Evolutionary conservation across 495 filamentous ascomycete genomes (phyloP).

Genomic region (Lepidopterella palustris): DNA sequence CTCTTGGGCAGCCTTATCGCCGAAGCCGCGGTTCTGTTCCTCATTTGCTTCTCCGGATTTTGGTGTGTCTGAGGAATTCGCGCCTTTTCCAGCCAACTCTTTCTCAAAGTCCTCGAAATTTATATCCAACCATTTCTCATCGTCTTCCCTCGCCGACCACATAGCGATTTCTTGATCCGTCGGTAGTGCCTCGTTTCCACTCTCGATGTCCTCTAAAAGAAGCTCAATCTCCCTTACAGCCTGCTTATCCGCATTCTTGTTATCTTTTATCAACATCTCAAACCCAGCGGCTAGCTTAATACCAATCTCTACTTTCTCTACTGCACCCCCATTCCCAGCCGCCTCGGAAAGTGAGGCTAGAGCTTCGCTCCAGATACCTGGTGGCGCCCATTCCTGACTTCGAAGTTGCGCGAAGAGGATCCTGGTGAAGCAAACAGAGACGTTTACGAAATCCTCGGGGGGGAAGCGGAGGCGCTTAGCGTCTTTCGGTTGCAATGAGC

Average conservation of each 20-base stretch:
- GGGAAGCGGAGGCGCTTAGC: conserved; percentile 51
- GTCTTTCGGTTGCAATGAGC: conserved; percentile 53
- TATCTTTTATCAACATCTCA: conserved; percentile 72
- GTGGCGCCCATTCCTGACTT: conserved; percentile 74
- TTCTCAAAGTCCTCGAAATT: conserved; percentile 81
- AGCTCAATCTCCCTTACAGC: conserved; percentile 65
- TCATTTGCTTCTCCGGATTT: conserved; percentile 27
- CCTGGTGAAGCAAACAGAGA: conserved; percentile 75
- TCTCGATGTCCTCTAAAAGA: conserved; percentile 63
- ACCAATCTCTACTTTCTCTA: conserved; percentile 55
- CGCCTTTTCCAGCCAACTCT: conserved; percentile 56
- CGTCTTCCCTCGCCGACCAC: conserved; percentile 67
- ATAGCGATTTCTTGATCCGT: conserved; percentile 61
- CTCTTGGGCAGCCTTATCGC: conserved; percentile 71
- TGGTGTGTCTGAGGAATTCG: conserved; percentile 27
- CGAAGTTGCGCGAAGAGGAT: conserved; percentile 86
- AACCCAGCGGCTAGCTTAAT: conserved; percentile 89
- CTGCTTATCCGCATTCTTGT: conserved; percentile 58
- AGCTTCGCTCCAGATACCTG: conserved; percentile 36
- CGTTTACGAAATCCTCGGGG: conserved; percentile 69
- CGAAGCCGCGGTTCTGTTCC: conserved; percentile 49
- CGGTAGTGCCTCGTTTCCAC: conserved; percentile 57
- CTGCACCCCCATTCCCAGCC: conserved; percentile 31
- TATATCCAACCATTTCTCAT: conserved; percentile 91
- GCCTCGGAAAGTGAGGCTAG: conserved; percentile 42